A percentile compares a stretch with the other conserved stretches of the same genome.
Evolutionary conservation across 331 rosid species (phyloP).

Genomic region (Pyracantha coccinea): DNA sequence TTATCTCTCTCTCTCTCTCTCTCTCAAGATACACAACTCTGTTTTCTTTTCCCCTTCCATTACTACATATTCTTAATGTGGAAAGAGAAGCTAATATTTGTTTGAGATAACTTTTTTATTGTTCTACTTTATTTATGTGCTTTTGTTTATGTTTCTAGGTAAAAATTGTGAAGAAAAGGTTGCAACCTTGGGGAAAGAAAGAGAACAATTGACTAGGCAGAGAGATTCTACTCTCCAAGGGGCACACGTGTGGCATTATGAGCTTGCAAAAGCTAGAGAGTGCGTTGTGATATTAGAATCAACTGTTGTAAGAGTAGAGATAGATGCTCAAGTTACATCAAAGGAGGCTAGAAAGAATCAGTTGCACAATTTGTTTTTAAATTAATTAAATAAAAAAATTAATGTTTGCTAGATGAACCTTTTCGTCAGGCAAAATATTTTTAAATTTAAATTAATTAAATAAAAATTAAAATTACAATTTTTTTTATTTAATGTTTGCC

Average conservation of each 20-base stretch:
- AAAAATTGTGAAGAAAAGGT: conserved; percentile 54
- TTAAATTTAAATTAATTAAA: too few relatives aligned
- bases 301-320: conserved; percentile 75
- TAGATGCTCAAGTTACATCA: conserved; percentile 63
- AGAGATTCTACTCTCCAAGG: conserved; percentile 76
- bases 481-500: too few relatives aligned
- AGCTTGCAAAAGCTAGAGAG: conserved; percentile 95
- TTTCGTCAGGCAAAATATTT: too few relatives aligned
- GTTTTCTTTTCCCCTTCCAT: not conserved
- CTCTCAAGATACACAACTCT: too few relatives aligned
- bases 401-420: too few relatives aligned
- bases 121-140: not conserved
- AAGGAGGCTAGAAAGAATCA: conserved; percentile 74
- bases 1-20: too few relatives aligned
- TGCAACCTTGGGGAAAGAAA: conserved; percentile 51
- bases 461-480: too few relatives aligned
- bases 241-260: conserved; percentile 91
- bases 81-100: not conserved
- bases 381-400: too few relatives aligned
- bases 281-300: conserved; percentile 83
- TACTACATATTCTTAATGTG: not conserved
- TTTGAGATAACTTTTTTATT: not conserved
- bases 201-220: conserved; percentile 62
- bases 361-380: too few relatives aligned
- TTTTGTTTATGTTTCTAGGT: conserved; percentile 36